Evolutionary conservation across 148 eudicot species (phyloP), one percentile per base, ranked within the genome.

Genomic region (Linanthus parryae): DNA sequence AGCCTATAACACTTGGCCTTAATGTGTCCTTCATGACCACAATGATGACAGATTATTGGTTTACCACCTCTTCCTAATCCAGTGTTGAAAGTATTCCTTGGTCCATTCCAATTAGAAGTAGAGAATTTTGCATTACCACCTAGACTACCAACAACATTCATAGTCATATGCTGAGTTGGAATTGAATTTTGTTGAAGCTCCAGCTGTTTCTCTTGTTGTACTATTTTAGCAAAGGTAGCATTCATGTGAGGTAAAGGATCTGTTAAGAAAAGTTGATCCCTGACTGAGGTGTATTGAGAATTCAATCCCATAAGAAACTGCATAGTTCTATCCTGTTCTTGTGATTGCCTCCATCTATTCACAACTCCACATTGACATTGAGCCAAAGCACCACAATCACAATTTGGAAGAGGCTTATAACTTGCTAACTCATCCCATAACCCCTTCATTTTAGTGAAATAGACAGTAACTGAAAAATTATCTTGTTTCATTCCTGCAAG

Each of bases 161-260:
- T 17, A 13, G 16, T 42, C 18, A 16, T 23, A 42, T n/a, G 35
- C 35, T 16, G 5, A 10, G 16, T 42, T 16, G 35, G 35, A 31
- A 11, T 31, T 5, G 35, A 11, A 31, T 5, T 31, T 31, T 5
- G 4, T 4, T 17, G 8, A 42, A n/a, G 8, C 16, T 4, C 6
- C 18, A 20, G 16, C 20, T 42, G 20, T 42, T 42, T 42, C 16
- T 42, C 45, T 42, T 42, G 21, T 42, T 42, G 45, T 42, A 16
- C 4, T 7, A 42, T 23, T 17, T 16, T 4, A 17, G 8, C 5
- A 42, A n/a, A 42, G 4, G 20, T 23, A 3, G 16, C 18, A 42
- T 23, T 42, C 5, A 42, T 14, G 20, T 20, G 13, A 13, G 45
- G 45, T 7, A 42, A 9, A 13, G 18, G 45, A 4, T 14, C 7